Conservation (phyloP, 176 grass and related monocot genomes). For the Lolium rigidum region DNA sequence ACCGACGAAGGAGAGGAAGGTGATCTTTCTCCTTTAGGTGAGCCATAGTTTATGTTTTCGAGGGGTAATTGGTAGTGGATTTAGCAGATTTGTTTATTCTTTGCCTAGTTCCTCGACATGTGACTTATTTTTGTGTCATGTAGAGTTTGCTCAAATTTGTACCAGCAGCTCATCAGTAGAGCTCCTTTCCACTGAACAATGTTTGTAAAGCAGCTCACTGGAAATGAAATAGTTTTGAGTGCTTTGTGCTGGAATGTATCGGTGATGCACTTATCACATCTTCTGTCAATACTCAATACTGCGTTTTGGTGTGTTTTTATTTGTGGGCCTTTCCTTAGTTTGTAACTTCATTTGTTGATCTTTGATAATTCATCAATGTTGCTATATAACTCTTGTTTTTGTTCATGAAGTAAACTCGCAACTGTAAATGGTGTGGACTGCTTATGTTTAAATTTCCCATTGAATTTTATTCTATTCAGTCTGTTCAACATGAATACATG, state of each 20-base stretch:
- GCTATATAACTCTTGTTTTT: background rate
- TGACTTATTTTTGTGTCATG: constrained; percentile 67
- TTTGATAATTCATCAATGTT: constrained; percentile 22
- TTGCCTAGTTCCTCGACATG: constrained; percentile 60
- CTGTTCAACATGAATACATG: constrained; percentile 10
- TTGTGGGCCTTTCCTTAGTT: constrained; percentile 28
- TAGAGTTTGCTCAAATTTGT: constrained; percentile 73
- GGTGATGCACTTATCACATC: constrained; percentile 39
- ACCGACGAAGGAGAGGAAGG: constrained; percentile 45
- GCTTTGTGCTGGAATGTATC: constrained; percentile 51
- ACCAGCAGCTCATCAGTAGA: constrained; percentile 55
- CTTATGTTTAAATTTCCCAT: background rate
- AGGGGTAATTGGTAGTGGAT: constrained; percentile 55
- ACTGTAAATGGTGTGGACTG: background rate
- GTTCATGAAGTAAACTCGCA: constrained; percentile 8
- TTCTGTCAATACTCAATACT: constrained; percentile 11
- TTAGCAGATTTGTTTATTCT: constrained; percentile 86
- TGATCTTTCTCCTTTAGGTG: constrained; percentile 55
- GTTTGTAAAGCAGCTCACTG: constrained; percentile 69
- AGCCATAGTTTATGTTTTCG: constrained; percentile 40
- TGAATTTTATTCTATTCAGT: constrained; percentile 16
- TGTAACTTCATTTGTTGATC: constrained; percentile 26
- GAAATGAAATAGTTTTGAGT: constrained; percentile 65
- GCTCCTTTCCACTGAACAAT: constrained; percentile 71
- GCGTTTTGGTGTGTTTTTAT: constrained; percentile 33